Conservation (phyloP, 2,329 filamentous ascomycete species). For the Stagonosporopsis tanaceti region DNA sequence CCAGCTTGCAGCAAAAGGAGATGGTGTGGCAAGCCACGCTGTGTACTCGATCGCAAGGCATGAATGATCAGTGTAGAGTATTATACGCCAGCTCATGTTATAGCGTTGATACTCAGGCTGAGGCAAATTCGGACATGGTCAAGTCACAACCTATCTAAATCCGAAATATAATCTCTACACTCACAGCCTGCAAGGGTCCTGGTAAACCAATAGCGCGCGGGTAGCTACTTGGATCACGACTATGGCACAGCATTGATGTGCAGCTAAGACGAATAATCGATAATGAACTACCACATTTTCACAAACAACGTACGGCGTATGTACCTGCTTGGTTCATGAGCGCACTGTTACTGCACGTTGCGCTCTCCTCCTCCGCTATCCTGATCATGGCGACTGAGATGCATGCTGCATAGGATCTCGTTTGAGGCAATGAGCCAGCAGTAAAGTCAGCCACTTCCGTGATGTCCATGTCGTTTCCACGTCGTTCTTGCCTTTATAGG, state of each 20-base stretch:
- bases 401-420: constrained; percentile 5
- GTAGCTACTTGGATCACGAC: constrained; percentile 28
- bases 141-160: not conserved
- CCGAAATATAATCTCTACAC: not conserved
- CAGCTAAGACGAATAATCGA: constrained; percentile 13
- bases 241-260: constrained; percentile 28
- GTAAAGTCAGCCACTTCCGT: constrained; percentile 27
- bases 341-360: constrained; percentile 25
- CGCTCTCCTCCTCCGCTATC: constrained; percentile 35
- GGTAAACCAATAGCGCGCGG: constrained; percentile 22
- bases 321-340: constrained; percentile 1
- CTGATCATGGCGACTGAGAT: not conserved
- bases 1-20: not conserved
- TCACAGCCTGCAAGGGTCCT: not conserved
- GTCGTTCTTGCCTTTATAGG: constrained; percentile 16
- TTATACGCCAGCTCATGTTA: not conserved
- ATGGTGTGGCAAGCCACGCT: not conserved
- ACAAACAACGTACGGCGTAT: constrained; percentile 6
- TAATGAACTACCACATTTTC: constrained; percentile 21
- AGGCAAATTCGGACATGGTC: not conserved
- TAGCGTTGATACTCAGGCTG: not conserved
- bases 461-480: constrained; percentile 10
- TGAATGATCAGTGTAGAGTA: not conserved
- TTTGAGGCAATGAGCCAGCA: not conserved
- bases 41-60: not conserved